Conservation (phyloP, 2,329 filamentous ascomycete genomes). For the Macrophomina tecta region DNA sequence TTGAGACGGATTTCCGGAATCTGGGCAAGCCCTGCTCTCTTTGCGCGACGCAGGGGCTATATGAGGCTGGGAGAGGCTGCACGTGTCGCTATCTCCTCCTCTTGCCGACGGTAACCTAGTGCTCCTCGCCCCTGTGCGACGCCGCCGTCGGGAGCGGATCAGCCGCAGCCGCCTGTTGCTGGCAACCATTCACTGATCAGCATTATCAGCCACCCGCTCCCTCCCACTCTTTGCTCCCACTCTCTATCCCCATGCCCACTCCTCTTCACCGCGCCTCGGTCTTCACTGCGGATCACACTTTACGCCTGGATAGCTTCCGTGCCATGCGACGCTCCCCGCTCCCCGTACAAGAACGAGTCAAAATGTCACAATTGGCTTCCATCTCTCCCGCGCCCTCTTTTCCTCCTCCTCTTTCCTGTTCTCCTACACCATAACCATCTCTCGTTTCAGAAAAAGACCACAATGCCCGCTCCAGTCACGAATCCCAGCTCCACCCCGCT, state of each 20-base stretch:
- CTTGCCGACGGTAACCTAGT: slow-evolving; percentile 8
- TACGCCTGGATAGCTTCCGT: not conserved
- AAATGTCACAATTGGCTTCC: not conserved
- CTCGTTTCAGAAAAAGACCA: not conserved
- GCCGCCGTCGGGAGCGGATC: slow-evolving; percentile 7
- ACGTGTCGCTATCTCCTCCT: slow-evolving; percentile 2
- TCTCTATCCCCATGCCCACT: slow-evolving; percentile 25
- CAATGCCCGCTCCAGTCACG: slow-evolving; percentile 42
- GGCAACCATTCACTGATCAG: slow-evolving; percentile 11
- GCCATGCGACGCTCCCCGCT: not conserved
- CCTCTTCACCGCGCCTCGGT: slow-evolving; percentile 4
- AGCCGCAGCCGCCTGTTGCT: slow-evolving; percentile 3
- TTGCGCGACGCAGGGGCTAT: slow-evolving; percentile 4
- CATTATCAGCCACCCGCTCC: slow-evolving; percentile 10
- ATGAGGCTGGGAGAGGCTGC: slow-evolving; percentile 9
- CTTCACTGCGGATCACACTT: not conserved
- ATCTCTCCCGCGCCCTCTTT: not conserved
- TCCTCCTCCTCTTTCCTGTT: not conserved
- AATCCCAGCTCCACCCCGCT: slow-evolving; percentile 40
- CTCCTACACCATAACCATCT: not conserved
- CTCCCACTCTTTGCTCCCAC: slow-evolving; percentile 24
- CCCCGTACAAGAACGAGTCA: slow-evolving; percentile 17
- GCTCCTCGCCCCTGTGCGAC: not conserved
- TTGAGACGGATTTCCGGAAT: not conserved
- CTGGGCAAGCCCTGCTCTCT: not conserved